Conservation (phyloP, 108 stramenopile genomes). For the Skeletonema menzelii region DNA sequence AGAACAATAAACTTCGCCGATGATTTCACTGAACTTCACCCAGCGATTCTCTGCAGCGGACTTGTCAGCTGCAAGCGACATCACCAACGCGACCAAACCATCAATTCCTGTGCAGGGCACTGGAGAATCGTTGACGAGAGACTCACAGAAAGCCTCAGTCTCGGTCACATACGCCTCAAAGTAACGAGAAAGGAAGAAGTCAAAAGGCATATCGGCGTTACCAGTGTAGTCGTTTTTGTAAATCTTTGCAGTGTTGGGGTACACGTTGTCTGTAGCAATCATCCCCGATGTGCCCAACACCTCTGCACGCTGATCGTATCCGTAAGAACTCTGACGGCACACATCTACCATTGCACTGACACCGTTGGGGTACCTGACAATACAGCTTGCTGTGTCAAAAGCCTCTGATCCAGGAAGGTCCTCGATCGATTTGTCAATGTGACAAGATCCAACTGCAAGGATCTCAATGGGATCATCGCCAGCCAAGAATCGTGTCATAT, state of each 20-base stretch:
- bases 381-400: slow-evolving; percentile 90
- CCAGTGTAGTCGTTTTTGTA: slow-evolving; percentile 91
- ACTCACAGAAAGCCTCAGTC: slow-evolving; percentile 92
- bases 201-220: slow-evolving; percentile 97
- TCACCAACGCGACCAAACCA: slow-evolving; percentile 94
- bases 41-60: slow-evolving; percentile 87
- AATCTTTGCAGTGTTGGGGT: slow-evolving; percentile 91
- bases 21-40: slow-evolving; percentile 87
- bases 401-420: slow-evolving; percentile 85
- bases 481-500: slow-evolving; percentile 94
- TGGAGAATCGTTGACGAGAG: slow-evolving; percentile 89
- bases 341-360: slow-evolving; percentile 94
- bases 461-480: slow-evolving; percentile 92
- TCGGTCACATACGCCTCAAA: slow-evolving; percentile 94
- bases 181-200: slow-evolving; percentile 95
- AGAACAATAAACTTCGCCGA: slow-evolving; percentile 69
- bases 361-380: slow-evolving; percentile 90
- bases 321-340: slow-evolving; percentile 93
- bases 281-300: slow-evolving; percentile 93
- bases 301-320: slow-evolving; percentile 98
- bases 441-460: slow-evolving; percentile 86
- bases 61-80: slow-evolving; percentile 93
- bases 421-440: slow-evolving; percentile 93
- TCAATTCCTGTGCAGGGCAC: slow-evolving; percentile 95
- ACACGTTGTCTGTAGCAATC: slow-evolving; percentile 97